Conservation (phyloP, 805 yeast species). For the Candida maltosa region DNA sequence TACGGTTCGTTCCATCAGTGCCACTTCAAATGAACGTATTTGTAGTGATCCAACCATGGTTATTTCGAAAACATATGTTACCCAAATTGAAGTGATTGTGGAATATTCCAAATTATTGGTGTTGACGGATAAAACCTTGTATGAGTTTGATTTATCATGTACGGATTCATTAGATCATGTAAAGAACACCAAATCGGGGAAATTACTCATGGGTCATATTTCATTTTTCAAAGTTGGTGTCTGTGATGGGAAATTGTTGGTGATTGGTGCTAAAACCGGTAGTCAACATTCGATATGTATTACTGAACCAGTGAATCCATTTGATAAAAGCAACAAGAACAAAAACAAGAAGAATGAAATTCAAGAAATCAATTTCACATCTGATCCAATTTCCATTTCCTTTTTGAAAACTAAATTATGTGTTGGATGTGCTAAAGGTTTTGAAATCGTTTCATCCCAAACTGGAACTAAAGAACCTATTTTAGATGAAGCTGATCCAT, state of each 20-base stretch:
- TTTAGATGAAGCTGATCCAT: constrained; percentile 97
- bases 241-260: constrained; percentile 82
- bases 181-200: constrained; percentile 61
- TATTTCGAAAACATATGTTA: constrained; percentile 69
- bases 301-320: constrained; percentile 85
- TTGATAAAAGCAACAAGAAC: constrained; percentile 27
- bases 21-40: constrained; percentile 45
- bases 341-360: constrained; percentile 68
- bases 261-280: constrained; percentile 85
- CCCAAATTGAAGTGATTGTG: constrained; percentile 88
- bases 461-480: constrained; percentile 84
- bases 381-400: constrained; percentile 90
- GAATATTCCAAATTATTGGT: constrained; percentile 83
- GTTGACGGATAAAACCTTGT: constrained; percentile 75
- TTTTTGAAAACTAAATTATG: constrained; percentile 85
- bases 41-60: constrained; percentile 75
- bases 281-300: constrained; percentile 77
- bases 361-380: constrained; percentile 73
- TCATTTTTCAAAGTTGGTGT: constrained; percentile 90
- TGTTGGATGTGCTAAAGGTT: constrained; percentile 94
- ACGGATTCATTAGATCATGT: constrained; percentile 46
- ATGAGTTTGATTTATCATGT: constrained; percentile 65
- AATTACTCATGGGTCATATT: constrained; percentile 82
- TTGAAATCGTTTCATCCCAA: constrained; percentile 86
- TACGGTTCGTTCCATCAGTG: constrained; percentile 56